Base-by-base conservation (phyloP, 208 protist species). In the Trypanosoma scelopori region DNA sequence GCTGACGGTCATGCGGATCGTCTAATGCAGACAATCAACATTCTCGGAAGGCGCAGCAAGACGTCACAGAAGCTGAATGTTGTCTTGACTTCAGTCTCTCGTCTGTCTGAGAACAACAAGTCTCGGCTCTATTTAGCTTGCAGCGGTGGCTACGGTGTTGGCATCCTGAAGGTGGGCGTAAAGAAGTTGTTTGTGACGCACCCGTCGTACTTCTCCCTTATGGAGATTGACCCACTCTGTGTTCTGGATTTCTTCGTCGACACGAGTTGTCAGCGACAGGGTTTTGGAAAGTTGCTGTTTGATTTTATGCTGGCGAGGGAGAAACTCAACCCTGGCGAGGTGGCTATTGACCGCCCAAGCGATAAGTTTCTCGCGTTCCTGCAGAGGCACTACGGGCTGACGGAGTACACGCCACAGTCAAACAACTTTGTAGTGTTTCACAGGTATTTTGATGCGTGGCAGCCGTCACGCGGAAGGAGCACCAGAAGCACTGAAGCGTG, bases 361-460 rank as follows among this genome's bases (percentile, higher is more conserved):
- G 57, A 76, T 3, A 98, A 98, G 76, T 82, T 98, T 52, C 46
- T 97, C 2, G 61, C 66, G 25, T 98, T 98, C 69, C 69, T 98
- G 47, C 63, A 60, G 52, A 90, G 85, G 75, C 82, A 97, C 74
- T 98, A 95, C 78, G 63, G 74, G 20, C 76, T 98, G 22, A 56
- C 41, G 11, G 69, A 82, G 13, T 94, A 81, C 73, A 78, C 74
- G 6, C 87, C 89, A 43, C 92, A 98, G 78, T 74, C 63, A 13
- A 97, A 98, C 69, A 94, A 98, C 68, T 97, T 97, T 55, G 92
- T 97, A 4, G 90, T 97, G n/a, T 97, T 94, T 55, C 65, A 93
- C 23, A 39, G 61, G 13, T 98, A 94, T 58, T 98, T 95, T 63
- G 84, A 89, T 32, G n/a, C 13, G 22, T 55, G 46, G 53, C 51